These are phyloP conservation scores for Floccularia luteovirens DNA, from an alignment of 768 basidiomycete genomes.

Conservation along the genomic window DNA sequence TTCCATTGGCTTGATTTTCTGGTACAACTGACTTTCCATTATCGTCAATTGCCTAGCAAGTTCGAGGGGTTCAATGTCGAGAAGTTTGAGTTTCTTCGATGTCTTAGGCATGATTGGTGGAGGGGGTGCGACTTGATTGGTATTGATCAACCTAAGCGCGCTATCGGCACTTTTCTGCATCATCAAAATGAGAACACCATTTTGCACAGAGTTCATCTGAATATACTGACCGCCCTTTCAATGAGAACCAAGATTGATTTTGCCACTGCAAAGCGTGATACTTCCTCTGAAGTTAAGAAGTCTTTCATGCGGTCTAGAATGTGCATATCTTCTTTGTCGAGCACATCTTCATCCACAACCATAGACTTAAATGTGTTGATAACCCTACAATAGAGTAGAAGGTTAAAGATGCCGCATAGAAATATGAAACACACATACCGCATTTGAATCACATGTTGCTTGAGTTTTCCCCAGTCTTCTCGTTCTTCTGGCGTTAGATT, in stretches of 20 bases:
- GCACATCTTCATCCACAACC: slow-evolving; percentile 74
- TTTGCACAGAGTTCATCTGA: slow-evolving; percentile 3
- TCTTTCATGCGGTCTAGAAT: slow-evolving; percentile 79
- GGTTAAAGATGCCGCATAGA: neutral
- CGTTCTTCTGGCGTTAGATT: slow-evolving; percentile 53
- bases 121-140: slow-evolving; percentile 56
- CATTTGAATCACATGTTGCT: slow-evolving; percentile 81
- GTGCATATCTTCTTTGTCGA: slow-evolving; percentile 81
- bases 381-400: slow-evolving; percentile 41
- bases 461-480: slow-evolving; percentile 76
- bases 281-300: slow-evolving; percentile 64
- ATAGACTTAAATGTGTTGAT: slow-evolving; percentile 88
- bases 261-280: slow-evolving; percentile 57
- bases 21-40: slow-evolving; percentile 81
- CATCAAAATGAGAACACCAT: neutral
- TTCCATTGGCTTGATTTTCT: slow-evolving; percentile 84
- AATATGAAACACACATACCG: slow-evolving; percentile 43
- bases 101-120: slow-evolving; percentile 68
- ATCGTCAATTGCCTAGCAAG: slow-evolving; percentile 90
- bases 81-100: slow-evolving; percentile 66
- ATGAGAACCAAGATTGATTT: slow-evolving; percentile 70
- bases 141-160: slow-evolving; percentile 43
- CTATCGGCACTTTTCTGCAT: slow-evolving; percentile 50
- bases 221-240: slow-evolving; percentile 64
- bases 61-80: slow-evolving; percentile 85